phyloP scores from a whole-genome alignment of 495 filamentous ascomycete genomes.

The Neurospora sp. region DNA sequence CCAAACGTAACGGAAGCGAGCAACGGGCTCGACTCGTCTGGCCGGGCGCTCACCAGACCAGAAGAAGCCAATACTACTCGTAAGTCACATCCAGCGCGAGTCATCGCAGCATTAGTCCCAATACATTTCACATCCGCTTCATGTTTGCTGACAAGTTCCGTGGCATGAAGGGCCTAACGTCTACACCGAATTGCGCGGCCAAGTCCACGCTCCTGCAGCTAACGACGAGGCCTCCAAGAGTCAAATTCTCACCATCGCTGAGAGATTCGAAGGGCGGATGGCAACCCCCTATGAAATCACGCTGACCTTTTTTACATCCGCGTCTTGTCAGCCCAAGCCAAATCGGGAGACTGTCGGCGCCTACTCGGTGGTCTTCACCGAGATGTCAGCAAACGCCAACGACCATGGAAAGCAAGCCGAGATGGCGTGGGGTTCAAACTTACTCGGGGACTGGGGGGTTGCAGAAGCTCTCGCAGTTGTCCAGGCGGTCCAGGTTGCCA shows the following conservation, averaged over 20 bases:
- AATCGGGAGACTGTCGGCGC: background rate
- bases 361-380: background rate
- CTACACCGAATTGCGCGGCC: background rate
- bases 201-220: background rate
- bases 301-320: background rate
- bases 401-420: background rate
- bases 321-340: background rate
- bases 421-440: background rate
- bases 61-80: background rate
- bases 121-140: background rate
- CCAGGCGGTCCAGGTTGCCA: background rate
- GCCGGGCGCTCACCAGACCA: background rate
- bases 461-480: background rate
- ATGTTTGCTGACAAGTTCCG: background rate
- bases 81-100: background rate
- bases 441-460: background rate
- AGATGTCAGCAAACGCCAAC: background rate
- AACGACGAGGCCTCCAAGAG: background rate
- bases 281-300: background rate
- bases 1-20: background rate
- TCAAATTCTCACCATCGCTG: background rate
- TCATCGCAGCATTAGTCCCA: background rate
- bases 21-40: background rate
- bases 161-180: background rate
- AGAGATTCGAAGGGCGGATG: background rate